Evolutionary conservation across 352 stramenopile species (phyloP), one percentile per base, ranked within the genome.

Genomic region (Phytophthora cajani): DNA sequence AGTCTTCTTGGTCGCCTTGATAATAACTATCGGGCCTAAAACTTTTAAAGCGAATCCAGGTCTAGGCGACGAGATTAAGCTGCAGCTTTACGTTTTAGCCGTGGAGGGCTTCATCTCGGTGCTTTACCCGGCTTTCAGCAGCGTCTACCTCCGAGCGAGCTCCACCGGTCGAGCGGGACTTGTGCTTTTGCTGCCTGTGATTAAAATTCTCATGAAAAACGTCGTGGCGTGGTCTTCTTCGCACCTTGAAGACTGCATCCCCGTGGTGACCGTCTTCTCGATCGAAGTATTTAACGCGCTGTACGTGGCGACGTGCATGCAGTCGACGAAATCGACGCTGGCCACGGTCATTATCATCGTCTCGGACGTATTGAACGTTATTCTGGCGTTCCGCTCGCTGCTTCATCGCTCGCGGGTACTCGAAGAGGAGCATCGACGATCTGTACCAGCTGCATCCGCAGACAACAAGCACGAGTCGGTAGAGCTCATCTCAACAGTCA

Each of bases 231-330:
- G 64, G 30, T 53, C 58, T 1, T 71, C 46, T 1, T 47, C 47
- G 0, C 66, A 74, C 2, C 52, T 78, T 17, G 66, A 74, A 52
- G 72, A 82, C 32, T 70, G 69, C 19, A 23, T 82, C 5, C 72
- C 72, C 1, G 55, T 75, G 6, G 66, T 69, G 3, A 61, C 68
- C 4, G 65, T 83, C 8, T 77, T 80, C 21, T 73, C 74, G 1
- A 73, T 82, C 21, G 72, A 82, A 25, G 72, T 82, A 2, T 82
- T 80, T 19, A 78, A 79, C 38, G 61, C 69, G 5, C 52, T 83
- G 5, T 80, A 79, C 49, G 58, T 74, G 12, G 57, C 64, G 1
- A 68, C 54, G 0, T 75, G 69, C n/a, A 79, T 83, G 69, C 69
- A 83, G 38, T 62, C 32, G 23, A 55, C 66, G 6, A 75, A 72